Evolutionary conservation across 2,329 filamentous ascomycete genomes (phyloP).

Genomic region (Alternaria dauci): DNA sequence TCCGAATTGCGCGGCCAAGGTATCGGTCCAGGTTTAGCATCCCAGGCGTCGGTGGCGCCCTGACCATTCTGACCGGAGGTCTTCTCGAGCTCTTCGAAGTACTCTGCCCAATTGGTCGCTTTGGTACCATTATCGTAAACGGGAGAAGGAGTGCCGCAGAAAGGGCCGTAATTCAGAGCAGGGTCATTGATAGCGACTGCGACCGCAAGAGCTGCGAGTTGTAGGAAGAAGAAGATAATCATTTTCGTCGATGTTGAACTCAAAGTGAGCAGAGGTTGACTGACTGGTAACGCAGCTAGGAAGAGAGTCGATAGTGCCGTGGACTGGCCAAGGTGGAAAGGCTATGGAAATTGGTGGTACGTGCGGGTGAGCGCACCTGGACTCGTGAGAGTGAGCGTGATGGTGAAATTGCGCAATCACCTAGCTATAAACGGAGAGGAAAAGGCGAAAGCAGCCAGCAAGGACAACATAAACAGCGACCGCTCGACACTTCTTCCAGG

Average conservation of each 20-base stretch:
- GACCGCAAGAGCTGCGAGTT: background rate
- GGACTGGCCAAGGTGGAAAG: background rate
- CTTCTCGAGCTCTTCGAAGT: background rate
- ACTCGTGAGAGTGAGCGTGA: background rate
- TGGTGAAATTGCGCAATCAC: background rate
- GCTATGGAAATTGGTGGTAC: background rate
- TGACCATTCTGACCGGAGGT: background rate
- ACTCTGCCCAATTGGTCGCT: background rate
- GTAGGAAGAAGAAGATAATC: background rate
- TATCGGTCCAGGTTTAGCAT: background rate
- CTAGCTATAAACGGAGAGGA: background rate
- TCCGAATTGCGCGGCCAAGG: slow-evolving; percentile 2
- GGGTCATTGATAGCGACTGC: background rate
- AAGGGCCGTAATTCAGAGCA: background rate
- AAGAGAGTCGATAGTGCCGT: background rate
- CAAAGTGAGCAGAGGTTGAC: background rate
- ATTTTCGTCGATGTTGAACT: background rate
- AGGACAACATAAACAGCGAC: background rate
- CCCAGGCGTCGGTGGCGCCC: background rate
- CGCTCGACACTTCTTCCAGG: background rate
- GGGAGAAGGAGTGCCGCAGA: background rate
- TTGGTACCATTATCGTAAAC: background rate
- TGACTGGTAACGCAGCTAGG: background rate
- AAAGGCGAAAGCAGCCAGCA: background rate
- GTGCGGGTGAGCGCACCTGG: background rate